A percentile compares a stretch with the other conserved stretches of the same genome.
phyloP scores from a whole-genome alignment of 164 flowering plant species.

The Taxillus chinensis region DNA sequence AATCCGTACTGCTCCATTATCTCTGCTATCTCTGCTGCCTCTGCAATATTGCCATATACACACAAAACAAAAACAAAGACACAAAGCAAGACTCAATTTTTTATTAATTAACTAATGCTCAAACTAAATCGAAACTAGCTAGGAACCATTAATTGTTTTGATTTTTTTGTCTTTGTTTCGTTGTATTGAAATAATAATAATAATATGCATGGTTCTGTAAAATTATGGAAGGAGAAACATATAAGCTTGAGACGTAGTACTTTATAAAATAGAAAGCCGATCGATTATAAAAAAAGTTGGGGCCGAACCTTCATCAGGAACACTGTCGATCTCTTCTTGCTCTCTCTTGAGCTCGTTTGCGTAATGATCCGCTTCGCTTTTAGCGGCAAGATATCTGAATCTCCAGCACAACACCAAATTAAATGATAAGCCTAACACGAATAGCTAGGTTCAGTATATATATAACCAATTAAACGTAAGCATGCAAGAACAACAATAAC shows the following conservation, averaged over 20 bases:
- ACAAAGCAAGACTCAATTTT: too few relatives aligned
- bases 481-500: not conserved
- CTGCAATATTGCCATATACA: conserved; percentile 11
- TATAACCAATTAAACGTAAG: too few relatives aligned
- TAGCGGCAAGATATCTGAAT: conserved; percentile 76
- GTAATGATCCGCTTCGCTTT: conserved; percentile 93
- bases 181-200: too few relatives aligned
- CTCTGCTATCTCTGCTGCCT: conserved; percentile 37
- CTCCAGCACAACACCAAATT: not conserved
- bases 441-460: too few relatives aligned
- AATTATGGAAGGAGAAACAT: too few relatives aligned
- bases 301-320: conserved; percentile 67
- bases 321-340: conserved; percentile 65
- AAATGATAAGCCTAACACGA: not conserved
- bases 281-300: not conserved
- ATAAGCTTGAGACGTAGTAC: too few relatives aligned
- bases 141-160: too few relatives aligned
- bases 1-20: conserved; percentile 27
- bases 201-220: too few relatives aligned
- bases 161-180: too few relatives aligned
- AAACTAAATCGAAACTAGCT: too few relatives aligned
- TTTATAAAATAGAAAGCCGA: too few relatives aligned
- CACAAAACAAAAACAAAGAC: not conserved
- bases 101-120: too few relatives aligned
- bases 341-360: conserved; percentile 67